Evolutionary conservation across 257 asterid genomes (phyloP), one percentile per base, ranked within the genome.

Genomic region (Solanum clarkiae): DNA sequence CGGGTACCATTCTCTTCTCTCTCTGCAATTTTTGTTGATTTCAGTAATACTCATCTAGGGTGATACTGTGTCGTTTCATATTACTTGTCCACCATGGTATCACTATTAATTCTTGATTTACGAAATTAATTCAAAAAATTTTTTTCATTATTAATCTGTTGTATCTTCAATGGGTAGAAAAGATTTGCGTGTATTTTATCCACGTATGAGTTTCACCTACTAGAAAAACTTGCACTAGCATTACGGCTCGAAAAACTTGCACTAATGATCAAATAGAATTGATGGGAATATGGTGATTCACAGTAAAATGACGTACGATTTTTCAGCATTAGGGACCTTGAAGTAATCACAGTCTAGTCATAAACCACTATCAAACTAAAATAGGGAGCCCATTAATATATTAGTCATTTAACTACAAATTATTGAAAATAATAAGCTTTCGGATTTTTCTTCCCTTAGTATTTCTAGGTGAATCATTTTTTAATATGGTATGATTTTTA

Each of bases 1-100:
- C 88, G 90, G 89, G 98, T 94, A 91, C 14, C 14, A 13, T 11
- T 40, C 22, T 66, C 68, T 36, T 8, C 16, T 84, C 53, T 8
- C 22, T 84, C 53, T 77, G 47, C 42, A 47, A 1, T 75, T 75
- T 10, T 24, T 75, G 8, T 22, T 49, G 1, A 49, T 75, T 47
- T 57, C 26, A 59, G 4, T 59, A 60, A 3, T n/a, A 6, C 32
- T 60, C 15, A n/a, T 59, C 22, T n/a, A 59, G 22, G 14, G 15
- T 59, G 29, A 8, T 57, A 18, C 5, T 56, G 40, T 3, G 40
- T 3, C 40, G 62, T n/a, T 10, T 7, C 10, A 8, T 45, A 45
- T 45, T 45, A 56, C 22, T 17, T 56, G 24, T 56, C n/a, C 26
- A 8, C 9, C 1, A 8, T 57, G 1, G 1, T 20, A 4, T 10